Evolutionary conservation across 2,329 filamentous ascomycete genomes (phyloP).

Genomic region (Cladosporium colombiae): DNA sequence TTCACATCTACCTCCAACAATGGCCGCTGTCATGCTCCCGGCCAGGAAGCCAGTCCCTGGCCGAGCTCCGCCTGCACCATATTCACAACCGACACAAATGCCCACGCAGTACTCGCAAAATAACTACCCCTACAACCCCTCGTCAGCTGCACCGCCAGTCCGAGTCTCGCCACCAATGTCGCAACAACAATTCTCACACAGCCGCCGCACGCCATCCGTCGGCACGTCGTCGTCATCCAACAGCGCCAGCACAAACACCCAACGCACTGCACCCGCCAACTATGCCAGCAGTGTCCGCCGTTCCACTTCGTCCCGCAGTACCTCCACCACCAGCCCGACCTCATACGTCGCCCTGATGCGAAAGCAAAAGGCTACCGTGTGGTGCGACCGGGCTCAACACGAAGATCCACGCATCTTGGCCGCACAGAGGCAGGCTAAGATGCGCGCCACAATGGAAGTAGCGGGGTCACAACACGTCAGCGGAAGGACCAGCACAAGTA

Average conservation of each 20-base stretch:
- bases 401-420: slow-evolving; percentile 84
- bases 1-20: slow-evolving; percentile 13
- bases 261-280: slow-evolving; percentile 41
- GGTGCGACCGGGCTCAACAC: slow-evolving; percentile 91
- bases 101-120: slow-evolving; percentile 9
- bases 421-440: slow-evolving; percentile 83
- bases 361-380: slow-evolving; percentile 96
- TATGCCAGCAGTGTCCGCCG: slow-evolving; percentile 52
- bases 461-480: slow-evolving; percentile 56
- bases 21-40: slow-evolving; percentile 19
- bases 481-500: slow-evolving; percentile 34
- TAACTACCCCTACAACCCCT: not conserved
- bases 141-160: slow-evolving; percentile 7
- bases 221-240: slow-evolving; percentile 72
- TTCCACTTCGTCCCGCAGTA: slow-evolving; percentile 77
- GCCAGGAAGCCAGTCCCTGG: slow-evolving; percentile 19
- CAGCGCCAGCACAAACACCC: slow-evolving; percentile 47
- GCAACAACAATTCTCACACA: slow-evolving; percentile 11
- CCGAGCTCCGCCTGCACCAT: slow-evolving; percentile 11
- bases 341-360: slow-evolving; percentile 95
- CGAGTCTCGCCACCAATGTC: slow-evolving; percentile 18
- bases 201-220: slow-evolving; percentile 63
- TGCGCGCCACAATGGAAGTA: slow-evolving; percentile 81
- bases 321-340: slow-evolving; percentile 57
- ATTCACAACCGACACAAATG: slow-evolving; percentile 9